Percentiles rank a stretch among this genome's conserved stretches.
Conservation (phyloP, 2,329 filamentous ascomycete species). For the Verticillium albo-atrum region DNA sequence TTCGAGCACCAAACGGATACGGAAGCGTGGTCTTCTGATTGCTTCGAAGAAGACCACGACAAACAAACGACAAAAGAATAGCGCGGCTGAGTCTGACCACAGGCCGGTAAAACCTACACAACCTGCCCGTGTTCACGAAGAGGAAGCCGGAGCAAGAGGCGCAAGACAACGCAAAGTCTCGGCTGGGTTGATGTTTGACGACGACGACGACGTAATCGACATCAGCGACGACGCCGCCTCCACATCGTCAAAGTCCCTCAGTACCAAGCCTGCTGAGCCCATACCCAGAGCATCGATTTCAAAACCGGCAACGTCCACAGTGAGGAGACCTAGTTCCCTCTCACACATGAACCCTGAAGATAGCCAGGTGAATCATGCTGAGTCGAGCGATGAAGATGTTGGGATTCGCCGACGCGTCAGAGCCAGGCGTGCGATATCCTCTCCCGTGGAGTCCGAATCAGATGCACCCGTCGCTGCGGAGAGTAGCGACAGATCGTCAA, state of each 20-base stretch:
- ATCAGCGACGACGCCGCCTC: neutral
- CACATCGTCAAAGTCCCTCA: neutral
- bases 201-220: neutral
- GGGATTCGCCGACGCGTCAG: neutral
- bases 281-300: neutral
- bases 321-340: neutral
- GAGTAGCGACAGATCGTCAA: neutral
- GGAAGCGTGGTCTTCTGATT: constrained; percentile 44
- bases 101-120: neutral
- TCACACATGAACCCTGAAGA: neutral
- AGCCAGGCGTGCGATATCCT: neutral
- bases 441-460: neutral
- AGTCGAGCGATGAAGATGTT: neutral
- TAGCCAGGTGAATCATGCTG: neutral
- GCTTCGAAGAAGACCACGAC: constrained; percentile 28
- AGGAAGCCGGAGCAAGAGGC: neutral
- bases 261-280: neutral
- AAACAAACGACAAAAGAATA: neutral
- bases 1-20: constrained; percentile 22
- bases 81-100: neutral
- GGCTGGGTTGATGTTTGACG: neutral
- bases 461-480: neutral
- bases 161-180: neutral
- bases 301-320: neutral
- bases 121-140: neutral